phyloP scores from a whole-genome alignment of 495 filamentous ascomycete genomes.

The Neurospora sp. region DNA sequence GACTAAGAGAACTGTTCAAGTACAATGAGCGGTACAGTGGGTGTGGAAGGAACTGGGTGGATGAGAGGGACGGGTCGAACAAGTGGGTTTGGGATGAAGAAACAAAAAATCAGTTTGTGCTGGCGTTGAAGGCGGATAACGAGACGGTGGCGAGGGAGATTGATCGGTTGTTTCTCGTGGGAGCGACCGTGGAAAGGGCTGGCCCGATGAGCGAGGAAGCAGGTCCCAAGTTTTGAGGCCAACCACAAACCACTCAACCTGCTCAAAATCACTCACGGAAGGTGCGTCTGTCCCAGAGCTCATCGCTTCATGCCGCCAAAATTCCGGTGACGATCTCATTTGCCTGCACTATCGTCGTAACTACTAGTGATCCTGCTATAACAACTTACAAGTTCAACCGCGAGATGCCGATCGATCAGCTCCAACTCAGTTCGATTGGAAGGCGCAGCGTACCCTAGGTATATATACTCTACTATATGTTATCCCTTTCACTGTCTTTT shows the following conservation, averaged over 20 bases:
- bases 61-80: conserved; percentile 20
- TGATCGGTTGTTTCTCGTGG: conserved; percentile 12
- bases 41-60: conserved; percentile 16
- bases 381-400: too few species aligned
- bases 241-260: neutral
- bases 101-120: conserved; percentile 22
- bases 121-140: conserved; percentile 14
- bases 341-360: too few species aligned
- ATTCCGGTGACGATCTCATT: too few species aligned
- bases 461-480: too few species aligned
- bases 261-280: too few species aligned
- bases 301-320: too few species aligned
- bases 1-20: conserved; percentile 10
- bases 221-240: neutral
- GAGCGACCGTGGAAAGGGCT: neutral
- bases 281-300: too few species aligned
- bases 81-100: conserved; percentile 23
- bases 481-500: too few species aligned
- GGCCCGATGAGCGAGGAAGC: neutral
- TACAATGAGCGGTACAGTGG: conserved; percentile 19
- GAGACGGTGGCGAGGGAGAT: conserved; percentile 11
- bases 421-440: accelerated
- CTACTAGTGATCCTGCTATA: too few species aligned
- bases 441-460: too few species aligned
- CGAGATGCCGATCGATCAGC: too few species aligned